Evolutionary conservation across 805 yeast genomes (phyloP).

Genomic region (Sugiyamaella boreocaroliniensis): DNA sequence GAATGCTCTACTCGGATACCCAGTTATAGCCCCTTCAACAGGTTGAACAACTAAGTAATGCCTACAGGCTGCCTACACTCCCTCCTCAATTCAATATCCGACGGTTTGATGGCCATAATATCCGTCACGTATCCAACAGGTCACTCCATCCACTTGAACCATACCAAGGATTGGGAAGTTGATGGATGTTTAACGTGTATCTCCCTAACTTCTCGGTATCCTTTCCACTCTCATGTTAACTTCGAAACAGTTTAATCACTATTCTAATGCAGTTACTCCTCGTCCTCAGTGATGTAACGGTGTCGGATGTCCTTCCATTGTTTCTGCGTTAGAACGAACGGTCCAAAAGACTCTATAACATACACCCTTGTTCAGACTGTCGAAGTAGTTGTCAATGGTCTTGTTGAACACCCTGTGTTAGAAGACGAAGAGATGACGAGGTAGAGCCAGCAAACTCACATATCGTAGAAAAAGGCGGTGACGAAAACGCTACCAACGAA

Average conservation of each 20-base stretch:
- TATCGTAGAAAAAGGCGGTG: conserved; percentile 71
- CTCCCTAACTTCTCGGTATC: too few species aligned
- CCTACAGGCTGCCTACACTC: too few species aligned
- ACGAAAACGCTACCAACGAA: conserved; percentile 78
- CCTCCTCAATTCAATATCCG: too few species aligned
- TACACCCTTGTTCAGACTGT: conserved; percentile 34
- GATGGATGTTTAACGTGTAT: too few species aligned
- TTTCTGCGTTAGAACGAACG: conserved; percentile 14
- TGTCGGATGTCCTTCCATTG: conserved; percentile 29
- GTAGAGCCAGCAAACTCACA: conserved; percentile 19
- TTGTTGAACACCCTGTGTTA: conserved; percentile 29
- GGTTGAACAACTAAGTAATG: too few species aligned
- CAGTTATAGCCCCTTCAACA: too few species aligned
- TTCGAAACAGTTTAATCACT: neutral
- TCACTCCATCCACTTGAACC: too few species aligned
- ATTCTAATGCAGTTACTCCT: conserved; percentile 15
- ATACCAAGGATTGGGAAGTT: too few species aligned
- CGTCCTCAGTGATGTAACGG: conserved; percentile 23
- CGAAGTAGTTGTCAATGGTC: conserved; percentile 32
- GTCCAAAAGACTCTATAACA: conserved; percentile 11
- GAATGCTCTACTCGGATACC: too few species aligned
- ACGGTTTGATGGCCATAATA: too few species aligned
- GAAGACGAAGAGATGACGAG: neutral
- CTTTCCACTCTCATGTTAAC: neutral
- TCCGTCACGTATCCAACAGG: too few species aligned